A percentile compares a stretch with the other conserved stretches of the same genome.
phyloP scores from a whole-genome alignment of 2,329 filamentous ascomycete species.

The Taxawa tesnikishii region DNA sequence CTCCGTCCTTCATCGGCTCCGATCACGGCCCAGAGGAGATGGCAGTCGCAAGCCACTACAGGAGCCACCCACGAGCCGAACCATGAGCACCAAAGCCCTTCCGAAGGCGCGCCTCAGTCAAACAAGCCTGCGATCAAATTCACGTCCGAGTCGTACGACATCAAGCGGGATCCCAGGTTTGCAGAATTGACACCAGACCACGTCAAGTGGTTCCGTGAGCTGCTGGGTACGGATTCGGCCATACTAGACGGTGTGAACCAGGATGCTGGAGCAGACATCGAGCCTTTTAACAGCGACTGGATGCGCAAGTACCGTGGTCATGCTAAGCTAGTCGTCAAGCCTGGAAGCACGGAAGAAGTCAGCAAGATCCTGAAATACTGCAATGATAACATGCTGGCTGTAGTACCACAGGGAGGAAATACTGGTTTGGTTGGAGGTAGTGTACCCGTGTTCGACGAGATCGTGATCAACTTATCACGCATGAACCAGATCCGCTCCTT shows the following conservation, averaged over 20 bases:
- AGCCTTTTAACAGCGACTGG: constrained; percentile 94
- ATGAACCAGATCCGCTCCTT: constrained; percentile 91
- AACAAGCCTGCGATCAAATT: constrained; percentile 45
- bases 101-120: constrained; percentile 14
- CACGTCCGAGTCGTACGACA: constrained; percentile 72
- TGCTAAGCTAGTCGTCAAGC: constrained; percentile 75
- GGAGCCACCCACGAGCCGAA: constrained; percentile 13
- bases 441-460: constrained; percentile 96
- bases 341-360: constrained; percentile 72
- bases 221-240: constrained; percentile 69
- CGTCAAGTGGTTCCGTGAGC: constrained; percentile 66
- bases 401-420: constrained; percentile 95
- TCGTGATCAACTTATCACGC: constrained; percentile 77
- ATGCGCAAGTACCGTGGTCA: constrained; percentile 98
- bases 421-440: constrained; percentile 92
- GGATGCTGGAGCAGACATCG: constrained; percentile 67
- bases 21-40: constrained; percentile 13
- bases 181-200: constrained; percentile 61
- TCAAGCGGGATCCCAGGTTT: constrained; percentile 71
- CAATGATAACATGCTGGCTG: constrained; percentile 82
- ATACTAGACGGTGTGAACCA: constrained; percentile 72
- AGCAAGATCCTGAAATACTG: constrained; percentile 89
- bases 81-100: constrained; percentile 13
- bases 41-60: constrained; percentile 16
- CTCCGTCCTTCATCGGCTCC: constrained; percentile 11